Percentiles rank a stretch among this genome's conserved stretches.
Evolutionary conservation across 176 grass and related monocot genomes (phyloP).

Genomic region (Lolium perenne): DNA sequence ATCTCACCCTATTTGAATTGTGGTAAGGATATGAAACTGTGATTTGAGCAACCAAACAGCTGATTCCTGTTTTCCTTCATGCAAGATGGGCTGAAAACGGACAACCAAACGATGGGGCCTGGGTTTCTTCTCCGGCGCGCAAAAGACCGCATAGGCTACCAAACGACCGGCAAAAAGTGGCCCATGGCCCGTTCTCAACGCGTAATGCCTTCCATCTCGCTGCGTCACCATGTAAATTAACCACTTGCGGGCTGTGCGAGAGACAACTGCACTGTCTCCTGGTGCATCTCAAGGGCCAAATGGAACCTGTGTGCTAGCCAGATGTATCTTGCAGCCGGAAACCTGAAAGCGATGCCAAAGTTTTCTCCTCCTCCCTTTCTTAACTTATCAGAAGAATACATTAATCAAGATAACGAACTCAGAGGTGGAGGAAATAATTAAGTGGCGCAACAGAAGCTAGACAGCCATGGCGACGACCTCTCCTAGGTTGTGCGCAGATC

Average conservation of each 20-base stretch:
- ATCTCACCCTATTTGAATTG: too few relatives aligned
- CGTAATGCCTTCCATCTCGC: too few relatives aligned
- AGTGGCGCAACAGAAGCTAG: too few relatives aligned
- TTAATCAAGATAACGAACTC: neutral
- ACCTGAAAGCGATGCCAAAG: constrained; percentile 1
- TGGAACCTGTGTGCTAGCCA: neutral
- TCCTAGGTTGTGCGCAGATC: constrained; percentile 26
- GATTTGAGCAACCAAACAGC: too few relatives aligned
- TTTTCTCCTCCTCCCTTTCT: neutral
- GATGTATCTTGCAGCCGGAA: neutral
- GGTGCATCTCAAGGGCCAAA: neutral
- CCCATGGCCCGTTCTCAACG: too few relatives aligned
- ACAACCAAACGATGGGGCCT: too few relatives aligned
- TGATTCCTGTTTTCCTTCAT: too few relatives aligned
- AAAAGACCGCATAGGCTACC: too few relatives aligned
- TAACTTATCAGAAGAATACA: constrained; percentile 15
- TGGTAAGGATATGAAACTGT: too few relatives aligned
- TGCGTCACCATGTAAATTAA: neutral
- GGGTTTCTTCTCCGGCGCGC: too few relatives aligned
- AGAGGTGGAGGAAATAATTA: neutral
- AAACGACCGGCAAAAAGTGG: too few relatives aligned
- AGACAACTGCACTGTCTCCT: constrained; percentile 20
- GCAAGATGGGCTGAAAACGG: too few relatives aligned
- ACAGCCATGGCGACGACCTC: constrained; percentile 37
- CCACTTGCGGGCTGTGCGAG: constrained; percentile 11